Evolutionary conservation across 805 yeast species (phyloP).

Genomic region (Suhomyces canberraensis): DNA sequence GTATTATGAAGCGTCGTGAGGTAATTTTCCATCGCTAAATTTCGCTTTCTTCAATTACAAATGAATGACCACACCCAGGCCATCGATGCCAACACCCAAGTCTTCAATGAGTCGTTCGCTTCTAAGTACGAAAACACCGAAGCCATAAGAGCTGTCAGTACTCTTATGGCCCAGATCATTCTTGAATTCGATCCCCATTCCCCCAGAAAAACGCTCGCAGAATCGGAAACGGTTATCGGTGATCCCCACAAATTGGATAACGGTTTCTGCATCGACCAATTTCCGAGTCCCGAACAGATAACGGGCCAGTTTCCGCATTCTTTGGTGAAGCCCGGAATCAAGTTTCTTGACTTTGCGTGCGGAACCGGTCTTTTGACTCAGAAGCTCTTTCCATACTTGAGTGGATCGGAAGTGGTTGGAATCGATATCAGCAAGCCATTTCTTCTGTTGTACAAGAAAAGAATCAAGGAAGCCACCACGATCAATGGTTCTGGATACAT

Average conservation of each 20-base stretch:
- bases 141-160: conserved; percentile 14
- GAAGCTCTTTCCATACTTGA: conserved; percentile 28
- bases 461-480: conserved; percentile 3
- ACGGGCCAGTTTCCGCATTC: conserved; percentile 8
- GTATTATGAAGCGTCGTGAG: too few relatives aligned
- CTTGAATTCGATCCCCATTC: conserved; percentile 16
- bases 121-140: conserved; percentile 21
- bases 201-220: conserved; percentile 12
- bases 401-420: conserved; percentile 25
- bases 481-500: conserved; percentile 8
- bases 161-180: conserved; percentile 18
- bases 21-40: too few relatives aligned
- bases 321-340: conserved; percentile 19
- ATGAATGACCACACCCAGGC: conserved; percentile 16
- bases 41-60: too few relatives aligned
- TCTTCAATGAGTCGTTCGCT: conserved; percentile 15
- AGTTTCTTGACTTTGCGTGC: conserved; percentile 41
- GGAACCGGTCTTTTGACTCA: conserved; percentile 39
- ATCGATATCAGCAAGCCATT: conserved; percentile 33
- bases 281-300: conserved; percentile 12
- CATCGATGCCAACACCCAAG: conserved; percentile 19
- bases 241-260: conserved; percentile 10
- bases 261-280: conserved; percentile 9
- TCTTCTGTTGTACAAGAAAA: conserved; percentile 13
- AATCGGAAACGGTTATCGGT: conserved; percentile 12